Evolutionary conservation across 2,329 filamentous ascomycete species (phyloP).

Genomic region (Juglanconis oblonga): DNA sequence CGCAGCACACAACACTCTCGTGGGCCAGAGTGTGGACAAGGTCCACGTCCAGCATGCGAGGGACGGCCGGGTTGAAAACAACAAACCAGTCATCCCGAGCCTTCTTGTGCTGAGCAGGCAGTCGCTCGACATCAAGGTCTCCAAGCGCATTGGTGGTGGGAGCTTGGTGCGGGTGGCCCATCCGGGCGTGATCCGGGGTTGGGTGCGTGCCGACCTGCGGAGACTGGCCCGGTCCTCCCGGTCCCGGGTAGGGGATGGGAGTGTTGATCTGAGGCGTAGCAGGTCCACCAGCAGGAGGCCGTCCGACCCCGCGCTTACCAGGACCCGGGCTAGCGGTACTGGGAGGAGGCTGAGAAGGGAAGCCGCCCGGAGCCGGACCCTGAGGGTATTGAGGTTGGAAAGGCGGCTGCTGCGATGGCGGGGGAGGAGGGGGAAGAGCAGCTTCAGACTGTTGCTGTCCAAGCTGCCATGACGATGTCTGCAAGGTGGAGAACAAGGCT

Average conservation of each 20-base stretch:
- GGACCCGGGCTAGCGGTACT: conserved; percentile 85
- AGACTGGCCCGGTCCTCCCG: conserved; percentile 58
- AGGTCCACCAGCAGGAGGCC: conserved; percentile 65
- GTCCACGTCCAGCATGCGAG: conserved; percentile 87
- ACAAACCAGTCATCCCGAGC: conserved; percentile 92
- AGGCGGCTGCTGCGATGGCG: conserved; percentile 64
- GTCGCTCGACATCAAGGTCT: conserved; percentile 81
- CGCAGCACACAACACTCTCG: conserved; percentile 96
- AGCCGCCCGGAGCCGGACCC: conserved; percentile 62
- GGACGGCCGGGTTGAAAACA: conserved; percentile 91
- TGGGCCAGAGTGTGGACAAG: conserved; percentile 90
- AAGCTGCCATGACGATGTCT: too few relatives aligned
- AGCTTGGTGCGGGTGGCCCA: conserved; percentile 47
- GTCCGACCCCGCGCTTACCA: conserved; percentile 67
- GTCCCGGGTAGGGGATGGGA: conserved; percentile 80
- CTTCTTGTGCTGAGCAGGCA: conserved; percentile 85
- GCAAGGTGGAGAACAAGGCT: too few relatives aligned
- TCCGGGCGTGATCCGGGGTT: conserved; percentile 63
- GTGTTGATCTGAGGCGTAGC: conserved; percentile 92
- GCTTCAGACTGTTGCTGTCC: too few relatives aligned
- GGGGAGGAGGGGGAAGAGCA: conserved; percentile 54
- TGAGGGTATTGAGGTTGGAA: conserved; percentile 69
- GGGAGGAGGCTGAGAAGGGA: conserved; percentile 78
- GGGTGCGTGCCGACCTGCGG: conserved; percentile 81
- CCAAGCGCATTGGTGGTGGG: conserved; percentile 66